Evolutionary conservation across 768 basidiomycete genomes (phyloP).

Genomic region (Suillus subluteus): DNA sequence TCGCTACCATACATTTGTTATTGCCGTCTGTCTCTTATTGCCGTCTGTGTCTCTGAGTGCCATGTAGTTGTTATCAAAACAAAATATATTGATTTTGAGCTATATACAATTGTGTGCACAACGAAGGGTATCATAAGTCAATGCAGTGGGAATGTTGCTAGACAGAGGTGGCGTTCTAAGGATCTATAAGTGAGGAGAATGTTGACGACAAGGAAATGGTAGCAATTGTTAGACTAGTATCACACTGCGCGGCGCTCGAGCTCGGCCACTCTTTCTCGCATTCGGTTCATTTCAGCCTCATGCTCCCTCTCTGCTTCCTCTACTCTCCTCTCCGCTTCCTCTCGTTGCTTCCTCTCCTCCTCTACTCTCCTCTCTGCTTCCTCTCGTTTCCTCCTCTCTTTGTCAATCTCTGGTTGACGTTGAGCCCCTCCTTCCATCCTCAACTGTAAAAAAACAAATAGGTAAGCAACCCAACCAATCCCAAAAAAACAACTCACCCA

Average conservation of each 20-base stretch:
- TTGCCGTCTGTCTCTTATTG: no score
- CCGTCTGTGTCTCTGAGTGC: no score
- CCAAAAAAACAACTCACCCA: neutral
- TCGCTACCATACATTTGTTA: no score
- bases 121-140: no score
- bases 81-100: no score
- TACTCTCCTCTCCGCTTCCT: no score
- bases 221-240: neutral
- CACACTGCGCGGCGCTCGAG: neutral
- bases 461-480: neutral
- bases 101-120: no score
- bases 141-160: no score
- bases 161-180: no score
- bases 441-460: neutral
- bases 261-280: neutral
- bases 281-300: neutral
- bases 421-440: neutral
- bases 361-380: neutral
- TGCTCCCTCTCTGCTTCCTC: no score
- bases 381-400: no score
- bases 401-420: neutral
- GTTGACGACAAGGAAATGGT: neutral
- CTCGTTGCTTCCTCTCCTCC: neutral
- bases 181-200: neutral
- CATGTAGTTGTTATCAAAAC: no score